Percentiles rank a stretch among this genome's conserved stretches.
phyloP scores from a whole-genome alignment of 495 filamentous ascomycete species.

The Elaphomyces granulatus region DNA sequence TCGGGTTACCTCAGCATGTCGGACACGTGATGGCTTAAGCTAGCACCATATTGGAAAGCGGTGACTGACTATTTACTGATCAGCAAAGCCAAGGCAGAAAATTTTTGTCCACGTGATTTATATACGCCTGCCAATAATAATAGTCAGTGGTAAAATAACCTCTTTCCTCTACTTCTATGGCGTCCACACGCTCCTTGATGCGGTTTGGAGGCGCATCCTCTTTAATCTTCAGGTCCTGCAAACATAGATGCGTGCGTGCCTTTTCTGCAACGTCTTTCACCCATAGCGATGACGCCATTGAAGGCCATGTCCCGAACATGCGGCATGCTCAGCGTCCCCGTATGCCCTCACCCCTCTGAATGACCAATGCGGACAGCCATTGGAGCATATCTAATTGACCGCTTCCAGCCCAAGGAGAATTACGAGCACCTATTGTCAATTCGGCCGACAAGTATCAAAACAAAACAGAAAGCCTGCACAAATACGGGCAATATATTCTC shows the following conservation, averaged over 20 bases:
- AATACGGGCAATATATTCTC: slow-evolving; percentile 92
- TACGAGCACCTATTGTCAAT: slow-evolving; percentile 73
- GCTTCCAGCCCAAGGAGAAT: slow-evolving; percentile 39
- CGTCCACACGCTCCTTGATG: slow-evolving; percentile 46
- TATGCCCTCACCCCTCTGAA: slow-evolving; percentile 20
- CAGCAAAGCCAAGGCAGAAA: too few species aligned
- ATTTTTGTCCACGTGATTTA: too few species aligned
- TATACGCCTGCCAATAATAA: too few species aligned
- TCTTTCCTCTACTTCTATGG: slow-evolving; percentile 27
- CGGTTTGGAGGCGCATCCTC: slow-evolving; percentile 49
- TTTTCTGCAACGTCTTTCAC: slow-evolving; percentile 42
- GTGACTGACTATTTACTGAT: too few species aligned
- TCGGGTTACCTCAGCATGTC: too few species aligned
- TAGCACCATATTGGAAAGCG: too few species aligned
- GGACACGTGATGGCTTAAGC: too few species aligned
- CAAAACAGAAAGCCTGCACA: slow-evolving; percentile 72
- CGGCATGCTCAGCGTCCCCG: slow-evolving; percentile 47
- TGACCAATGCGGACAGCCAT: not conserved
- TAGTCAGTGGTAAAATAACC: too few species aligned
- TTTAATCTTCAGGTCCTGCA: slow-evolving; percentile 43
- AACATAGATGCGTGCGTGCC: slow-evolving; percentile 36
- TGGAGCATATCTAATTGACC: slow-evolving; percentile 14
- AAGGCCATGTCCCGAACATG: slow-evolving; percentile 45
- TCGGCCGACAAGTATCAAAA: slow-evolving; percentile 81
- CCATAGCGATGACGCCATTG: too few species aligned